These are phyloP conservation scores for Phytophthora lateralis DNA, from an alignment of 352 stramenopile genomes.

Conservation along the genomic window DNA sequence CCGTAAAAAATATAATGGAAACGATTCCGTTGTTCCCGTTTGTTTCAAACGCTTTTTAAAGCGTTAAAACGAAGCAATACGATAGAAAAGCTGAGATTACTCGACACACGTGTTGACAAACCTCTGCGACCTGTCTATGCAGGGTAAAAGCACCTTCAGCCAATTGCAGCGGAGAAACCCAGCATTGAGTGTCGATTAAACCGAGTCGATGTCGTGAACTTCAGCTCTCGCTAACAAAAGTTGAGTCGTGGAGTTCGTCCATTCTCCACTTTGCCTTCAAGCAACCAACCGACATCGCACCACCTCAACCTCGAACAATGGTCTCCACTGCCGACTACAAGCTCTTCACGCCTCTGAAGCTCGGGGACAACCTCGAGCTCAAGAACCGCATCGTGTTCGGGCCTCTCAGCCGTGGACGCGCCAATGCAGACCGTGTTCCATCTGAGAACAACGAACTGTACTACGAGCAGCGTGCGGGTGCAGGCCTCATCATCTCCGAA, in stretches of 20 bases:
- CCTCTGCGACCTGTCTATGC: background rate
- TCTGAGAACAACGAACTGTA: slow-evolving; percentile 60
- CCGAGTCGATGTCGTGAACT: slow-evolving; percentile 9
- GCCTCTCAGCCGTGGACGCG: slow-evolving; percentile 53
- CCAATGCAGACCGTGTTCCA: slow-evolving; percentile 32
- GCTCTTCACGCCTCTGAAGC: slow-evolving; percentile 41
- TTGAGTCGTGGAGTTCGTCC: background rate
- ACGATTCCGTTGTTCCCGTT: too few relatives aligned
- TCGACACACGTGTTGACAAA: slow-evolving; percentile 10
- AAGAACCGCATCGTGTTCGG: slow-evolving; percentile 62
- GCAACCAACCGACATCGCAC: background rate
- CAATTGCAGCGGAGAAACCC: slow-evolving; percentile 6
- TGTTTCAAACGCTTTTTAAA: too few relatives aligned
- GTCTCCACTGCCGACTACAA: slow-evolving; percentile 35
- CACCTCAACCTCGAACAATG: slow-evolving; percentile 4
- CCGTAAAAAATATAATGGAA: too few relatives aligned
- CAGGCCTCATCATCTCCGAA: slow-evolving; percentile 72
- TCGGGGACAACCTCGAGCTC: slow-evolving; percentile 47
- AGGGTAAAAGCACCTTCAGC: background rate
- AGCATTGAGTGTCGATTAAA: background rate
- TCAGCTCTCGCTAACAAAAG: background rate
- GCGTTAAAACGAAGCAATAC: too few relatives aligned
- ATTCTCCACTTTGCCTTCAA: slow-evolving; percentile 15
- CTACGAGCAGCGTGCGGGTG: slow-evolving; percentile 63
- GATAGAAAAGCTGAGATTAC: background rate